Evolutionary conservation across 2,329 filamentous ascomycete genomes (phyloP), one percentile per base, ranked within the genome.

Genomic region (Berkeleyomyces rouxiae): DNA sequence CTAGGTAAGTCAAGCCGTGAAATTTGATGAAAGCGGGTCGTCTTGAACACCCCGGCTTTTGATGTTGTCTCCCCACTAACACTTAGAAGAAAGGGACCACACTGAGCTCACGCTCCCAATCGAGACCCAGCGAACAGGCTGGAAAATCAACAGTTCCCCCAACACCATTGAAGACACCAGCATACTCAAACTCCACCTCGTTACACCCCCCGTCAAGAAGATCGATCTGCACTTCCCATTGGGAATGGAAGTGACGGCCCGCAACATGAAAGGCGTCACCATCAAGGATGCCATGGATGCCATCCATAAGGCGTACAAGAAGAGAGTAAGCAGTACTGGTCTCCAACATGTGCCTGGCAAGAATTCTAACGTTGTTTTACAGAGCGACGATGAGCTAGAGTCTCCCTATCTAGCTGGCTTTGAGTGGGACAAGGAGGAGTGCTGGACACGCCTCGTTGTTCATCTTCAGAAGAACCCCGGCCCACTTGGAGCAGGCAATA

Each of bases 231-330:
- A 90, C 75, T 96, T 95, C 80, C 88, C 89, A 13, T 79, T 95
- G 61, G 92, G 92, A 60, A 82, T 93, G 63, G 85, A 92, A 71
- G 88, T 96, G 68, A 88, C 87, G 40, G 92, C 90, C 71, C 83
- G 92, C 71, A 97, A 96, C 76, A 78, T 91, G 69, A 92, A 91
- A 75, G 92, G 92, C 63, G 90, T 97, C 68, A 97, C 92, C 63
- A 92, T 97, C 80, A 96, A 96, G 79, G 92, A 97, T 75, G 90
- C 90, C 64, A 73, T 96, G 73, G 91, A 96, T 74, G 92, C 90
- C 70, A 96, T 97, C 76, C 80, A 96, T 81, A 96, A 96, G 80
- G 83, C 88, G 69, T 95, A 89, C 80, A 95, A 95, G 82, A 96
- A 96, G 84, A 87, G 91, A 82, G 92, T 91, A 75, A 69, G 83